Base-by-base conservation (phyloP, 257 asterid genomes). In the Capsicum baccatum region DNA sequence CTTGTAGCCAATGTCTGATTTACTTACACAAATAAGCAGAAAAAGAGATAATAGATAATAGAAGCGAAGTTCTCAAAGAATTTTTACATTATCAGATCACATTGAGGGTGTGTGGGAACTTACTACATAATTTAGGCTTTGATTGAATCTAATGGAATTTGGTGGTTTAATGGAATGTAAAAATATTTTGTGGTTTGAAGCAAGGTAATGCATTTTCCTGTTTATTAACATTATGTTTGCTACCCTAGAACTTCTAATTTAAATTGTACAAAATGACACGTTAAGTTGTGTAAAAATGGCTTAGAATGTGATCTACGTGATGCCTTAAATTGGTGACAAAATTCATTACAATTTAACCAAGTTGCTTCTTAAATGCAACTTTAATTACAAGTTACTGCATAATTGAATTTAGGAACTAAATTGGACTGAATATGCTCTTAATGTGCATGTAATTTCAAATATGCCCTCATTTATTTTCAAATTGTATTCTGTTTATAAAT, bases 1-100 rank as follows among this genome's bases (percentile, higher is more conserved):
- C 98, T 90, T 89, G 56, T 83, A 6, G 87, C 92, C 19, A 86
- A 52, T 9, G 86, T 87, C 95, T 92, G 87, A 12, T 80, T 55
- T 42, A 9, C 12, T 52, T 76, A 3, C 2, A 8, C 15, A 21
- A 16, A 74, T 35, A 11, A 12, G 12, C 52, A 10, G 11, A 37
- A 35, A 15, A 3, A 3, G 21, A 37, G 21, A 39, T 10, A 68
- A 68, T 16, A 67, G 52, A 15, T 39, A 68, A 68, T 16, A 39
- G 13, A 15, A 67, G 50, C 1, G 21, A 15, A 37, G 52, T 68
- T 39, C 39, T 12, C 3, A 6, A 33, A 4, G 42, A 66, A 13
- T 66, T 66, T 66, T 33, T 6, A 33, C 2, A 9, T 16, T 19
- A 21, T 19, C 39, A 21, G 16, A 8, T 21, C 39, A 11, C 9